Evolutionary conservation across 2,329 filamentous ascomycete species (phyloP).

Genomic region (Hypomyces perniciosus): DNA sequence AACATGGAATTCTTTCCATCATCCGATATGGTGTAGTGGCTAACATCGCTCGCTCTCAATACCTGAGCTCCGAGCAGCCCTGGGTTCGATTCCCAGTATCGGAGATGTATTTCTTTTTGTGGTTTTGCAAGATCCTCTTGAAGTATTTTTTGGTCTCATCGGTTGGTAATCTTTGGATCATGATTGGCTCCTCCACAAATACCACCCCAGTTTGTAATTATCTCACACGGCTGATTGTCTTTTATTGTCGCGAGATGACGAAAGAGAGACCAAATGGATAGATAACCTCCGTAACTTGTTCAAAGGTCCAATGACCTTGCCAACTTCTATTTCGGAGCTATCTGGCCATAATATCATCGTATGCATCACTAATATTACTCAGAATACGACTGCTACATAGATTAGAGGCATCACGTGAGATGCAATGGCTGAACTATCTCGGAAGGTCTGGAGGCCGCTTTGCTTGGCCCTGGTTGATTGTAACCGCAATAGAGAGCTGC

Average conservation of each 20-base stretch:
- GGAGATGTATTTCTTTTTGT: slow-evolving; percentile 2
- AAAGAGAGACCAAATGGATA: background rate
- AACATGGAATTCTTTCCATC: too few relatives aligned
- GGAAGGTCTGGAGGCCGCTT: background rate
- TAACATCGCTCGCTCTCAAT: slow-evolving; percentile 30
- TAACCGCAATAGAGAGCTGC: background rate
- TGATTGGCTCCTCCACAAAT: background rate
- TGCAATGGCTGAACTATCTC: background rate
- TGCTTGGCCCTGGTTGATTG: slow-evolving; percentile 5
- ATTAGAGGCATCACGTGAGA: slow-evolving; percentile 10
- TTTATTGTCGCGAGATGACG: background rate
- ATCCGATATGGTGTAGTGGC: slow-evolving; percentile 31
- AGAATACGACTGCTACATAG: background rate
- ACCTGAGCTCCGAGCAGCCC: slow-evolving; percentile 13
- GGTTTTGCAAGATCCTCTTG: background rate
- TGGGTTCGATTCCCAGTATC: slow-evolving; percentile 17
- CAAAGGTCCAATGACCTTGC: too few relatives aligned
- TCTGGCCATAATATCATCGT: background rate
- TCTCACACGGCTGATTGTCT: background rate
- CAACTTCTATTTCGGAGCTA: background rate
- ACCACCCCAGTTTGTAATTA: background rate
- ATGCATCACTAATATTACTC: background rate
- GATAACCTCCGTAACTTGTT: background rate
- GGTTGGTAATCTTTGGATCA: background rate
- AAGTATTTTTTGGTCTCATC: background rate